Base-by-base conservation (phyloP, 352 stramenopile genomes). In the Phytophthora sp. region DNA sequence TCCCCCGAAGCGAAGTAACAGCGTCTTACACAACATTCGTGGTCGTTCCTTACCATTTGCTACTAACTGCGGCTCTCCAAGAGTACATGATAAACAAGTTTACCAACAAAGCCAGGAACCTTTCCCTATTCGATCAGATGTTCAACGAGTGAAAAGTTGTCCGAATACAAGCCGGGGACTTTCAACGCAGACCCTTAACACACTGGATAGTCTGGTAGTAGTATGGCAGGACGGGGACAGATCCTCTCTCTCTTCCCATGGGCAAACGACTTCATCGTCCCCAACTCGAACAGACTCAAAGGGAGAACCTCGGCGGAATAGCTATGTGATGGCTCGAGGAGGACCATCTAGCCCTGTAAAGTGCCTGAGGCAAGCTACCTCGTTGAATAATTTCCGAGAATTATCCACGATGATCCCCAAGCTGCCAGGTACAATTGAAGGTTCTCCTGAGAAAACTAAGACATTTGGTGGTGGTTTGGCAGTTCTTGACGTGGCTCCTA, bases 1-100 rank as follows among this genome's bases (percentile, higher is more conserved):
- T 7, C 21, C 49, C 4, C 57, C 42, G 5, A 61, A 53, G 24
- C 24, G 63, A 66, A 33, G 57, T 24, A 71, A 57, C 24, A 71
- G 63, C 29, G 63, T 71, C 2, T 23, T 71, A 20, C 63, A 57
- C 31, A 71, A 71, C 21, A 55, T 71, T 29, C 39, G 58, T 15
- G 57, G 57, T 18, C 63, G 33, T 8, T 23, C 35, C 2, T 7
- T 60, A 3, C 53, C 49, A 38, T 56, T 39, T 51, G 24, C 15
- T 3, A 11, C 39, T 23, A 13, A 4, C 12, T 15, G 26, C 15
- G 15, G 13, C 35, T 30, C 24, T 15, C 26, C 50, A 38, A 50
- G 16, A n/a, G 21, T 54, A 11, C 12, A 29, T 8, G 18, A 63
- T 21, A 21, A 49, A 39, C 21, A 31, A 6, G 20, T 31, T 16